These are phyloP conservation scores for Psilocybe cubensis DNA, from an alignment of 768 basidiomycete species.

Conservation along the genomic window DNA sequence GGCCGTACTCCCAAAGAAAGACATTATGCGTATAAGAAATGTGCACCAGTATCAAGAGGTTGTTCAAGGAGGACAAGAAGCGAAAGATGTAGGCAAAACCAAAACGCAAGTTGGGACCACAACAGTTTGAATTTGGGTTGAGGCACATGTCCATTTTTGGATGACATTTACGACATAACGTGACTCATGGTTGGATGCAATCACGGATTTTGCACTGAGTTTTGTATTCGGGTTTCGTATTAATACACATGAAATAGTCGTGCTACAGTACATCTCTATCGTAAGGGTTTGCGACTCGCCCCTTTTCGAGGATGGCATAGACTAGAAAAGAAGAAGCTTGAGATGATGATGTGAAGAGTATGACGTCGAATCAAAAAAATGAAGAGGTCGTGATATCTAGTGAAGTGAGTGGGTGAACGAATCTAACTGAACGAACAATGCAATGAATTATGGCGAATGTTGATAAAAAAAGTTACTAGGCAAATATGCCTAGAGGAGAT, in stretches of 20 bases:
- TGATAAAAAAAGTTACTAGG: neutral
- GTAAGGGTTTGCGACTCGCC: neutral
- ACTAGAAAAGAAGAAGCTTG: neutral
- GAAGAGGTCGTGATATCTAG: neutral
- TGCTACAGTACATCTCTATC: constrained; percentile 5
- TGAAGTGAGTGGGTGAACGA: neutral
- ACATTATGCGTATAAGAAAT: constrained; percentile 30
- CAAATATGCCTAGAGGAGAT: neutral
- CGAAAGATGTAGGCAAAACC: neutral
- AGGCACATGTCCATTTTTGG: constrained; percentile 7
- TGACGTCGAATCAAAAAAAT: neutral
- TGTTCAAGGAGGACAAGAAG: neutral
- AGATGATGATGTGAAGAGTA: neutral
- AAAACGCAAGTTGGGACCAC: neutral
- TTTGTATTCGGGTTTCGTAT: neutral
- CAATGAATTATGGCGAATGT: neutral
- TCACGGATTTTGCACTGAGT: too few species aligned
- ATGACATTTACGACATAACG: neutral
- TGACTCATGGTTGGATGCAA: neutral
- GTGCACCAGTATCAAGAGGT: neutral
- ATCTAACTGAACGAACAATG: neutral
- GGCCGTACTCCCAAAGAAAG: constrained; percentile 40
- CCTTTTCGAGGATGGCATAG: neutral
- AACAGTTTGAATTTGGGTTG: constrained; percentile 12
- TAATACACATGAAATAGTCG: neutral